Evolutionary conservation across 179 eudicot genomes (phyloP).

Genomic region (Silene coronaria): DNA sequence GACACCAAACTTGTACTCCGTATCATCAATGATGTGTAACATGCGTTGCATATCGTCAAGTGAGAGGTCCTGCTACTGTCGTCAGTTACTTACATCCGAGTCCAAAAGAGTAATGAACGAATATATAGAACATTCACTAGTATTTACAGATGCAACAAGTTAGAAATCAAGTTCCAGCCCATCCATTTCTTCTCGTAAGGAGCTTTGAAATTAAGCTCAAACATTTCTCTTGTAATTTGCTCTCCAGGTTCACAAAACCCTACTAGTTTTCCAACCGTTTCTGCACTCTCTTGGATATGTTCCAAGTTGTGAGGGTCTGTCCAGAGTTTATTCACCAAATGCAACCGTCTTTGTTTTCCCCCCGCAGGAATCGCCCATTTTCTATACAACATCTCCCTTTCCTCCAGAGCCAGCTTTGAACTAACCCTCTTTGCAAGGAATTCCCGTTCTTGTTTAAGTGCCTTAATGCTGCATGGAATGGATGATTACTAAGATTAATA

Average conservation of each 20-base stretch:
- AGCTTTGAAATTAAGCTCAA: conserved; percentile 67
- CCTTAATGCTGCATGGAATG: conserved; percentile 81
- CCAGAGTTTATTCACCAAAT: conserved; percentile 85
- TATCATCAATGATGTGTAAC: too few relatives aligned
- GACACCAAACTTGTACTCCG: too few relatives aligned
- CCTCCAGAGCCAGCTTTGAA: conserved; percentile 64
- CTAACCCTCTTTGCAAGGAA: conserved; percentile 87
- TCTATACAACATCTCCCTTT: conserved; percentile 67
- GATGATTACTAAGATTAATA: too few relatives aligned
- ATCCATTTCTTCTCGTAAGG: conserved; percentile 84
- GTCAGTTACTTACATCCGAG: too few relatives aligned
- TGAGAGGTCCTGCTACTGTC: too few relatives aligned
- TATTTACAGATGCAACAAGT: conserved; percentile 69
- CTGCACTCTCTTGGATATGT: conserved; percentile 88
- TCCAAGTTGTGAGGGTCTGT: conserved; percentile 83
- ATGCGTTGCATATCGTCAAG: too few relatives aligned
- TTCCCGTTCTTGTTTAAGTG: conserved; percentile 89
- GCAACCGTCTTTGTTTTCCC: conserved; percentile 80
- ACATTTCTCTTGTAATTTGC: conserved; percentile 79
- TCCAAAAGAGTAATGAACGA: too few relatives aligned
- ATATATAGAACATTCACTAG: too few relatives aligned
- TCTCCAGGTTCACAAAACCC: conserved; percentile 86
- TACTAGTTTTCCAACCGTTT: conserved; percentile 83
- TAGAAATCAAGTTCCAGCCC: conserved; percentile 93
- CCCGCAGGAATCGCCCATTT: conserved; percentile 93